These are phyloP conservation scores for Taphrina populina DNA, from an alignment of 1,139 yeast species.

Conservation along the genomic window DNA sequence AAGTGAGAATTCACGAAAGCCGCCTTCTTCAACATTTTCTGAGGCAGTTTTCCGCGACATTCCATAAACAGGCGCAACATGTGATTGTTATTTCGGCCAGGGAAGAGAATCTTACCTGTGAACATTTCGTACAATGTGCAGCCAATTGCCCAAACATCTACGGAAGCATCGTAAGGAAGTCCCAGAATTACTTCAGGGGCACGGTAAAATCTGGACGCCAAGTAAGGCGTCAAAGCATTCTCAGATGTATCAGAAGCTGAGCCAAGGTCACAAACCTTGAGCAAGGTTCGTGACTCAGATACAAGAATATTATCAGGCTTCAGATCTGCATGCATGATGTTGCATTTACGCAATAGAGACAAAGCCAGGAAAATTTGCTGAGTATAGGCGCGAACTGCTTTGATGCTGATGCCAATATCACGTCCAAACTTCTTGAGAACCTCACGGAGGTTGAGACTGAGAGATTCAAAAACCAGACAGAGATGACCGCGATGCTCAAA, in stretches of 20 bases:
- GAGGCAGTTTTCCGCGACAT: slow-evolving; percentile 44
- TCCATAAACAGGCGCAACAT: slow-evolving; percentile 46
- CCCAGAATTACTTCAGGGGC: slow-evolving; percentile 92
- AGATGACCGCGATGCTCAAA: slow-evolving; percentile 85
- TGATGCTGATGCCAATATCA: slow-evolving; percentile 60
- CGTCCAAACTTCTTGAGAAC: slow-evolving; percentile 75
- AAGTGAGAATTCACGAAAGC: slow-evolving; percentile 43
- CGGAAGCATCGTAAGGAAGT: slow-evolving; percentile 79
- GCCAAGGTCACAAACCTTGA: slow-evolving; percentile 87
- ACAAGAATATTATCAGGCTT: slow-evolving; percentile 84
- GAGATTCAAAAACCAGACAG: slow-evolving; percentile 78
- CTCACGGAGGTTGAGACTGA: slow-evolving; percentile 73
- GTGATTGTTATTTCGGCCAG: slow-evolving; percentile 56
- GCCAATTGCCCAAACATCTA: slow-evolving; percentile 90
- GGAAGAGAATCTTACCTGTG: slow-evolving; percentile 80
- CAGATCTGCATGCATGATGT: slow-evolving; percentile 80
- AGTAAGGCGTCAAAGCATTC: slow-evolving; percentile 79
- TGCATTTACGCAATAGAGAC: slow-evolving; percentile 69
- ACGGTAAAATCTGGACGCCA: slow-evolving; percentile 81
- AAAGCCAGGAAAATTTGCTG: slow-evolving; percentile 77
- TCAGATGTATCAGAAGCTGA: slow-evolving; percentile 75
- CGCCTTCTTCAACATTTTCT: slow-evolving; percentile 44
- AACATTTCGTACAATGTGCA: slow-evolving; percentile 82
- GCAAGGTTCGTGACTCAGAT: slow-evolving; percentile 74
- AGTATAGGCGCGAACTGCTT: slow-evolving; percentile 78